Evolutionary conservation across 192 early-diverging fungal species (phyloP), one percentile per base, ranked within the genome.

Genomic region (Mortierella antarctica): DNA sequence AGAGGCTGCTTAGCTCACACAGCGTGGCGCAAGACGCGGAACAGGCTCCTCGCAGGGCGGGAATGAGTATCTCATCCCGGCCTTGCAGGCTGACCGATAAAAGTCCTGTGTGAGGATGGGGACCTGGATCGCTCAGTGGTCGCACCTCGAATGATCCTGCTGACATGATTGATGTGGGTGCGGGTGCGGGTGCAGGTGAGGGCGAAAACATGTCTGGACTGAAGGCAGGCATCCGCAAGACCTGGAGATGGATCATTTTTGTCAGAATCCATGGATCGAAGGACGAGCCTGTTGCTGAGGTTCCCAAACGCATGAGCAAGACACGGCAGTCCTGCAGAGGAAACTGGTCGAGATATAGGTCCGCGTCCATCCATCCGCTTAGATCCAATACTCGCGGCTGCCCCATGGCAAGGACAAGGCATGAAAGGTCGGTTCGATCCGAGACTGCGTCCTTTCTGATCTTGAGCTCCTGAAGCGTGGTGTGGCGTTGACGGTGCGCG

Each of bases 361-460:
- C 57, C 18, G 63, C 71, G 31, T 66, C 48, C 5, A n/a, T 1
- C 71, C 71, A 73, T 10, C 40, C n/a, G 17, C 42, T 64, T 6
- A 73, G 63, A 17, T 73, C 71, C 11, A 73, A 47, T 6, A 60
- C 57, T 5, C 49, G 63, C 5, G 71, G 71, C 1, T 65, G 40
- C 2, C 13, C 63, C 71, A 73, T 65, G 47, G 71, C 63, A 17
- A 46, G 56, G 39, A 73, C 23, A 10, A 73, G 42, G 40, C 52
- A 39, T 17, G 63, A 66, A 12, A 73, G 57, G 12, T 73, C 63
- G 6, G 41, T n/a, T 40, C 21, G 51, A 4, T 63, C 68, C 2
- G 58, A 39, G 41, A 2, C 21, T 14, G 42, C 45, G 11, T 18
- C 6, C 42, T 17, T 20, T 21, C 12, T 52, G 48, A 73, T 42